Conservation (phyloP, 306 rosid species). For the Herpetospermum pedunculosum region DNA sequence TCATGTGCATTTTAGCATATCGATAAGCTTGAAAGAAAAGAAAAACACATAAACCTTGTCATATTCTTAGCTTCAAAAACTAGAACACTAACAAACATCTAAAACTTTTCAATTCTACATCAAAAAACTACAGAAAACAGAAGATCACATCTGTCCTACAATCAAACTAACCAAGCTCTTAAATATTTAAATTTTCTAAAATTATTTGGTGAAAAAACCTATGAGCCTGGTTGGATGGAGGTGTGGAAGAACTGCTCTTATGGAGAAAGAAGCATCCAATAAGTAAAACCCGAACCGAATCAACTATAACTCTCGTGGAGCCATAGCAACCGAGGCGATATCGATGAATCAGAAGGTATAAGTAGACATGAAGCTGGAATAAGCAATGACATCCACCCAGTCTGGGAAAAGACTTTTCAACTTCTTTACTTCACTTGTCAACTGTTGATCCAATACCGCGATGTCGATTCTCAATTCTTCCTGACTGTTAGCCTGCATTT, state of each 20-base stretch:
- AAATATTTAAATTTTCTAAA: neutral
- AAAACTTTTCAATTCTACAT: neutral
- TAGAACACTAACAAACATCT: neutral
- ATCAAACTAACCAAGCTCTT: neutral
- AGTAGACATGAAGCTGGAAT: constrained; percentile 65
- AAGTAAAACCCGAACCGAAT: neutral
- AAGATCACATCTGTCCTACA: neutral
- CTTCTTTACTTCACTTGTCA: constrained; percentile 49
- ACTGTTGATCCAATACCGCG: constrained; percentile 69
- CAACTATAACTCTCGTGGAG: neutral
- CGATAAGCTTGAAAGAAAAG: neutral
- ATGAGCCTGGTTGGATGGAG: neutral
- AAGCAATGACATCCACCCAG: constrained; percentile 71
- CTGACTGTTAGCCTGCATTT: constrained; percentile 47
- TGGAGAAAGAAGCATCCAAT: neutral
- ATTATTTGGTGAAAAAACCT: neutral
- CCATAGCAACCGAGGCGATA: neutral
- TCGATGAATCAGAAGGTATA: constrained; percentile 26
- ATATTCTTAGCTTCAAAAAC: neutral
- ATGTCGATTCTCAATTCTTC: constrained; percentile 67
- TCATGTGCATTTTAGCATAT: neutral
- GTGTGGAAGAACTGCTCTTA: neutral
- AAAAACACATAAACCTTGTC: neutral
- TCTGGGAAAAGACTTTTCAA: constrained; percentile 68
- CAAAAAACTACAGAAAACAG: neutral